Conservation (phyloP, 768 basidiomycete species). For the Hydnum rufescens region DNA sequence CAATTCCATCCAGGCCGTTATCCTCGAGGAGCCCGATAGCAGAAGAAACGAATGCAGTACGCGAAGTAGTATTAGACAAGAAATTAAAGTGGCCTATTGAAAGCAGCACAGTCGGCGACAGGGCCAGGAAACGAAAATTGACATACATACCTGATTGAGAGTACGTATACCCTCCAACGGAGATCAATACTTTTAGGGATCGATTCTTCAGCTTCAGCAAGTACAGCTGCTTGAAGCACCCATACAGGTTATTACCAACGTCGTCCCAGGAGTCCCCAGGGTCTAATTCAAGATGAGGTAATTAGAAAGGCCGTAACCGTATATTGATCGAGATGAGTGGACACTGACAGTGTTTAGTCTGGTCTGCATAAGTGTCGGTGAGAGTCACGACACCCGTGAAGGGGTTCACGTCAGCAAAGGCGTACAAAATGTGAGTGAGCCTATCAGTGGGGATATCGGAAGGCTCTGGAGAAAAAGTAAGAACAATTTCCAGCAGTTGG, state of each 20-base stretch:
- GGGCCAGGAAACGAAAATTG: slow-evolving; percentile 2
- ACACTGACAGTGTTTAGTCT: slow-evolving; percentile 6
- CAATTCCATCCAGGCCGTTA: slow-evolving; percentile 21
- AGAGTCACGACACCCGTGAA: slow-evolving; percentile 19
- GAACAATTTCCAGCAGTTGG: too few species aligned
- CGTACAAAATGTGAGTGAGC: slow-evolving; percentile 19
- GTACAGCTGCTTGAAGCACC: slow-evolving; percentile 21
- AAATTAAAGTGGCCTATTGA: slow-evolving; percentile 9
- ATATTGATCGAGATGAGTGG: neutral
- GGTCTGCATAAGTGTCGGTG: slow-evolving; percentile 21
- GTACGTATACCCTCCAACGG: slow-evolving; percentile 19
- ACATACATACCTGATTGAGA: slow-evolving; percentile 2
- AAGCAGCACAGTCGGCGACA: slow-evolving; percentile 6
- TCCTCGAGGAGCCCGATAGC: slow-evolving; percentile 22
- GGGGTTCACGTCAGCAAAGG: slow-evolving; percentile 21
- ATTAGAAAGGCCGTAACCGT: neutral
- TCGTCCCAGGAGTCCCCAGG: slow-evolving; percentile 21
- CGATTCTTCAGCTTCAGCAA: slow-evolving; percentile 16
- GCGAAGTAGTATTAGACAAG: slow-evolving; percentile 3
- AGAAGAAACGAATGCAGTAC: slow-evolving; percentile 8
- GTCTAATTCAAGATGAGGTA: slow-evolving; percentile 14
- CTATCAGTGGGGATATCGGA: neutral
- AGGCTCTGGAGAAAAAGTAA: too few species aligned
- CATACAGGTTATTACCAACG: slow-evolving; percentile 17
- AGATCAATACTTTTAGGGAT: slow-evolving; percentile 18